These are phyloP conservation scores for Boletus sp. DNA, from an alignment of 768 basidiomycete genomes.

Conservation along the genomic window DNA sequence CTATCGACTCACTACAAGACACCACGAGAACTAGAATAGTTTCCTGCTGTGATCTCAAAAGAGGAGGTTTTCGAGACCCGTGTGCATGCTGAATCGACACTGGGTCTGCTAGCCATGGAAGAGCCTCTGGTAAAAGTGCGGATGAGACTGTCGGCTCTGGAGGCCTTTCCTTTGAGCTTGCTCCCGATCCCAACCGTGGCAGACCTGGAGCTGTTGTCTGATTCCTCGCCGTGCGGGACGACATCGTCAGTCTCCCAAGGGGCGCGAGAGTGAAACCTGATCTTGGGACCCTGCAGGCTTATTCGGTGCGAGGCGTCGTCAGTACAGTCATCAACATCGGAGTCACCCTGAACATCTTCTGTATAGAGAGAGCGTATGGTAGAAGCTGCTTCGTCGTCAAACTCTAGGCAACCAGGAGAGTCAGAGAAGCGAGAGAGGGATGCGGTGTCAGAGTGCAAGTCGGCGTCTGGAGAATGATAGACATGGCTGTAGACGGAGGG, in stretches of 20 bases:
- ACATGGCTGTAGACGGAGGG: constrained; percentile 66
- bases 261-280: constrained; percentile 76
- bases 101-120: constrained; percentile 50
- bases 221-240: constrained; percentile 43
- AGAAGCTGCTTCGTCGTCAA: constrained; percentile 47
- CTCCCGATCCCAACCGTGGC: constrained; percentile 27
- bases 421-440: constrained; percentile 42
- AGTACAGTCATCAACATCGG: constrained; percentile 37
- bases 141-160: constrained; percentile 37
- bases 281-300: constrained; percentile 77
- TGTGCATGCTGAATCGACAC: constrained; percentile 60
- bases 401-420: constrained; percentile 49
- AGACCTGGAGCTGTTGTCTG: constrained; percentile 36
- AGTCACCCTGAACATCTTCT: constrained; percentile 33
- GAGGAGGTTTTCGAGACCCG: constrained; percentile 50
- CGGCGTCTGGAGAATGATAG: constrained; percentile 51
- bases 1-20: constrained; percentile 53
- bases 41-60: constrained; percentile 54
- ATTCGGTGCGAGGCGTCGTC: constrained; percentile 50
- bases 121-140: constrained; percentile 46
- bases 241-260: constrained; percentile 74
- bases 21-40: constrained; percentile 48
- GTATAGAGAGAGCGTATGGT: constrained; percentile 29
- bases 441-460: constrained; percentile 24
- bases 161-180: constrained; percentile 28